Conservation (phyloP, 1,284 basidiomycete species). For the Phaffia rhodozyma region DNA sequence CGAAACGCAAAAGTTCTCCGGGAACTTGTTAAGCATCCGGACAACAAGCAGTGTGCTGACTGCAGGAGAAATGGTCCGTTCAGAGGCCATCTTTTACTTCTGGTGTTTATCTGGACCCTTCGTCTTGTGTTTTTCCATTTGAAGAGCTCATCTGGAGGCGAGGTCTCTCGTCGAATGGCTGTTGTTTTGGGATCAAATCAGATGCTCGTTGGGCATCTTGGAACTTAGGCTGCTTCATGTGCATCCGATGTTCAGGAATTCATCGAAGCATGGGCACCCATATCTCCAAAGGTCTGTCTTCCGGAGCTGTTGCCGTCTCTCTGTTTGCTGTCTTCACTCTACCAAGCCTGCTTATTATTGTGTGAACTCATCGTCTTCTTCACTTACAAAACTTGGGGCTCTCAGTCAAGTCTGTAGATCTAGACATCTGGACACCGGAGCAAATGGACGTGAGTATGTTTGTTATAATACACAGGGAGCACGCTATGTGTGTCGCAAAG, state of each 20-base stretch:
- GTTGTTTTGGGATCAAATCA: slow-evolving; percentile 29
- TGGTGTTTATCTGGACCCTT: slow-evolving; percentile 15
- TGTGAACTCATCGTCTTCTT: background rate
- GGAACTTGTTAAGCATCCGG: slow-evolving; percentile 72
- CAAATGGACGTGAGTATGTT: slow-evolving; percentile 70
- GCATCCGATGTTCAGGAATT: slow-evolving; percentile 91
- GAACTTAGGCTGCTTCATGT: slow-evolving; percentile 54
- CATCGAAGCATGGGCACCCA: slow-evolving; percentile 98
- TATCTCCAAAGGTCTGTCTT: slow-evolving; percentile 56
- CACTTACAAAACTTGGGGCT: background rate
- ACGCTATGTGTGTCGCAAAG: background rate
- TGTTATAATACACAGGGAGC: slow-evolving; percentile 8
- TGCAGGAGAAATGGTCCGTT: slow-evolving; percentile 77
- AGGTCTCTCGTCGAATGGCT: background rate
- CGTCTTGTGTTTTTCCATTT: slow-evolving; percentile 1
- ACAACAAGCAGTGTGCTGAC: slow-evolving; percentile 89
- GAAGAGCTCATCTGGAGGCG: slow-evolving; percentile 5
- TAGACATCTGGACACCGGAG: slow-evolving; percentile 95
- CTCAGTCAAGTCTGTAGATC: slow-evolving; percentile 85
- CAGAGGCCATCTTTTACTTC: slow-evolving; percentile 13
- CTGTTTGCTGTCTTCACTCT: background rate
- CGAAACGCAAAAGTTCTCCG: slow-evolving; percentile 60
- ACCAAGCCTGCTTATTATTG: background rate
- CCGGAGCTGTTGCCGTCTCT: background rate
- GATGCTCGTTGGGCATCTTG: slow-evolving; percentile 98